phyloP scores from a whole-genome alignment of 75 land plant species.

The Sequoiadendron giganteum region DNA sequence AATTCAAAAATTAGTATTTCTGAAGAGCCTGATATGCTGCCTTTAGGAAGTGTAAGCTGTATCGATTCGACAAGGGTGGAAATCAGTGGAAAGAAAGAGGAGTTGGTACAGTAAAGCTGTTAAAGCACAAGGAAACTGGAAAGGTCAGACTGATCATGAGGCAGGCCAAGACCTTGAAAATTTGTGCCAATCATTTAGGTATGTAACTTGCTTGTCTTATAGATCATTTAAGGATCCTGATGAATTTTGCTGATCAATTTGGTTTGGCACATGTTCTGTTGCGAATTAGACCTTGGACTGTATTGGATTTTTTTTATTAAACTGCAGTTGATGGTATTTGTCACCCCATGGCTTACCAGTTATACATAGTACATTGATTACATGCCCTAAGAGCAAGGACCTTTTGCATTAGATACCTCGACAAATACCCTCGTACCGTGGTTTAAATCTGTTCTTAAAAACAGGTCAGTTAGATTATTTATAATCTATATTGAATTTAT shows the following conservation, averaged over 20 bases:
- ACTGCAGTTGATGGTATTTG: not conserved
- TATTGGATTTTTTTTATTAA: not conserved
- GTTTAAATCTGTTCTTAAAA: not conserved
- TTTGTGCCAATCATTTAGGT: slow-evolving; percentile 91
- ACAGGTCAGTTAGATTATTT: not conserved
- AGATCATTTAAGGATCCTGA: not conserved
- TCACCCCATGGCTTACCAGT: not conserved
- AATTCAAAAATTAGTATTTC: not conserved
- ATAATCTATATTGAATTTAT: not conserved
- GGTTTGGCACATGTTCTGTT: not conserved
- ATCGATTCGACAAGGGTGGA: slow-evolving; percentile 79
- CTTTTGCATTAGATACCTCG: not conserved
- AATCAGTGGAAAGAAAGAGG: slow-evolving; percentile 98
- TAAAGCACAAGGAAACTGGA: slow-evolving; percentile 78
- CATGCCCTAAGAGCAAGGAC: not conserved
- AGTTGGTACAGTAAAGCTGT: slow-evolving; percentile 73
- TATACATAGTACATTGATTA: not conserved
- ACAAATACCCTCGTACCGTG: not conserved
- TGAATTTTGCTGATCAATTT: not conserved
- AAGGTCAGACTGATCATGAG: slow-evolving; percentile 90
- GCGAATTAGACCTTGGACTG: not conserved
- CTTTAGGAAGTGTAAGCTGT: slow-evolving; percentile 82
- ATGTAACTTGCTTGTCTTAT: not conserved
- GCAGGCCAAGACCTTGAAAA: slow-evolving; percentile 90
- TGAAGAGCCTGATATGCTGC: not conserved